Conservation (phyloP, 2,329 filamentous ascomycete genomes). For the Aspergillus luchuensis region DNA sequence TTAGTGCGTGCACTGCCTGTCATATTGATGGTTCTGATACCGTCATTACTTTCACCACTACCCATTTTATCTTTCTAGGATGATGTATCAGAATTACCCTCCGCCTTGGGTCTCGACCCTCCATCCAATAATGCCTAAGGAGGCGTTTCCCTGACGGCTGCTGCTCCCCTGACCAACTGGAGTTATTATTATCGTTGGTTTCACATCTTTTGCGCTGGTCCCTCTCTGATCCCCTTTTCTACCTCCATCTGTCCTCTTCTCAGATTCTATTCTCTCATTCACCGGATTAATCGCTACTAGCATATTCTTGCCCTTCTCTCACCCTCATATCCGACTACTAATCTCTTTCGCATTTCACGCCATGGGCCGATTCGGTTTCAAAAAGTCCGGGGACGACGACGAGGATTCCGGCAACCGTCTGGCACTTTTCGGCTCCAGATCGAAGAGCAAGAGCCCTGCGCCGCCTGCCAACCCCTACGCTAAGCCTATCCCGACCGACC, state of each 20-base stretch:
- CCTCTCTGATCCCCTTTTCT: constrained; percentile 13
- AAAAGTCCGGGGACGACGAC: constrained; percentile 54
- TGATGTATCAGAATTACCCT: constrained; percentile 18
- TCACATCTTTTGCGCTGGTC: constrained; percentile 12
- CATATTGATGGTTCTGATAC: constrained; percentile 15
- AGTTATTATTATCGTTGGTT: constrained; percentile 9
- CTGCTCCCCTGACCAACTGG: constrained; percentile 31
- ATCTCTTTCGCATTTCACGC: constrained; percentile 7
- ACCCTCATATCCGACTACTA: not conserved
- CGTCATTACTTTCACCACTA: not conserved
- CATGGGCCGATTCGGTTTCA: constrained; percentile 46
- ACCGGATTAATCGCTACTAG: not conserved
- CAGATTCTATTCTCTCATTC: not conserved
- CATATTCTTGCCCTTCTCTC: constrained; percentile 4
- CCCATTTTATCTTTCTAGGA: no score
- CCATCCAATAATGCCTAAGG: constrained; percentile 16
- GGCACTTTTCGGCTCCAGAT: constrained; percentile 61
- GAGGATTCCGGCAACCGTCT: constrained; percentile 55
- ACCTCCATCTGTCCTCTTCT: constrained; percentile 16
- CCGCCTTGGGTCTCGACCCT: constrained; percentile 18
- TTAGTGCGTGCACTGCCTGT: constrained; percentile 23
- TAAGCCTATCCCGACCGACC: constrained; percentile 54
- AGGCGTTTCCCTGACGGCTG: constrained; percentile 15
- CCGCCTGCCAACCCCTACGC: constrained; percentile 60
- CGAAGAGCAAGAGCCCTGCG: constrained; percentile 57